Percentiles rank a stretch among this genome's conserved stretches.
phyloP scores from a whole-genome alignment of 2,329 filamentous ascomycete genomes.

The Knufia fluminis region DNA sequence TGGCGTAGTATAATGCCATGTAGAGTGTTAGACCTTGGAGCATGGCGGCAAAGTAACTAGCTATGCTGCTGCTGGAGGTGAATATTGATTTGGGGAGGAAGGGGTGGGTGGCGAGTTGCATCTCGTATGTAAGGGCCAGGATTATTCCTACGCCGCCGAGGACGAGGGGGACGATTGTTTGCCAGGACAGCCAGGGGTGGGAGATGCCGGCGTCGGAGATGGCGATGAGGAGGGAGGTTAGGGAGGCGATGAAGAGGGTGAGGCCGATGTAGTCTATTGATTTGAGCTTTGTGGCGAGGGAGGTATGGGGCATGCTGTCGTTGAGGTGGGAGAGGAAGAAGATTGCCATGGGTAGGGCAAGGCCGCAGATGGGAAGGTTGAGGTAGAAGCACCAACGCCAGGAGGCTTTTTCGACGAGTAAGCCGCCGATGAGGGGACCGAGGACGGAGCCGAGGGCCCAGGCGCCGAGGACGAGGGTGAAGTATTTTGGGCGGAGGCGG shows the following conservation, averaged over 20 bases:
- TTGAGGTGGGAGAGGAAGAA: slow-evolving; percentile 31
- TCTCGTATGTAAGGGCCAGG: slow-evolving; percentile 31
- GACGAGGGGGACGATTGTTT: slow-evolving; percentile 33
- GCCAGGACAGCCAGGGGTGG: slow-evolving; percentile 32
- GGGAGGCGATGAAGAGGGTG: slow-evolving; percentile 30
- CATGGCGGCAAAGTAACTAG: slow-evolving; percentile 34
- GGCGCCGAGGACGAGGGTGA: slow-evolving; percentile 26
- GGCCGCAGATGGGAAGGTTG: slow-evolving; percentile 30
- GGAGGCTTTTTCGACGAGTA: slow-evolving; percentile 29
- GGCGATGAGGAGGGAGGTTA: slow-evolving; percentile 33
- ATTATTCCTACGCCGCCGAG: slow-evolving; percentile 28
- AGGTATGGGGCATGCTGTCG: background rate
- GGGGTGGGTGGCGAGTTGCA: slow-evolving; percentile 26
- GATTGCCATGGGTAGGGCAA: slow-evolving; percentile 21
- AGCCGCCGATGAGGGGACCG: slow-evolving; percentile 33
- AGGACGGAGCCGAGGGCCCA: slow-evolving; percentile 26
- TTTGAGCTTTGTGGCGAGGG: slow-evolving; percentile 18
- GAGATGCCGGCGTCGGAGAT: slow-evolving; percentile 36
- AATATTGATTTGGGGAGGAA: slow-evolving; percentile 33
- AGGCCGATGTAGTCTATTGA: slow-evolving; percentile 37
- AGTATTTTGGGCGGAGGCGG: slow-evolving; percentile 27
- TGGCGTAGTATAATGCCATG: slow-evolving; percentile 34
- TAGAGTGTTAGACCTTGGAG: slow-evolving; percentile 37
- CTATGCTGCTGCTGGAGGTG: slow-evolving; percentile 27
- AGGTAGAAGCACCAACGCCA: slow-evolving; percentile 34